Base-by-base conservation (phyloP, 257 asterid species). In the Linderniella brevidens region DNA sequence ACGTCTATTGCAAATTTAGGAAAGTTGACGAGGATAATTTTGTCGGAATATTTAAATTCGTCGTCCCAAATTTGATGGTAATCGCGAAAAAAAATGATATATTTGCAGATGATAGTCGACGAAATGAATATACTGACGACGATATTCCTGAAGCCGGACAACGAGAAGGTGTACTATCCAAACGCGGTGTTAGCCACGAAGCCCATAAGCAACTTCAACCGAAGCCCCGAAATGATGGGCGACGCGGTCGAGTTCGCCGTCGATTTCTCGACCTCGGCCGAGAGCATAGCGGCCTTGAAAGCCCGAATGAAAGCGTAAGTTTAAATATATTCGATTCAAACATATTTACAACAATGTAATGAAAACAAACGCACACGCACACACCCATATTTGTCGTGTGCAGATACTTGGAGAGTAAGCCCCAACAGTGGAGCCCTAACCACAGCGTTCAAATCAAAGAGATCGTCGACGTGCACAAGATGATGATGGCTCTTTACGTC, bases 391-490 rank as follows among this genome's bases (percentile, higher is more conserved):
- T n/a, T n/a, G n/a, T 1, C 37, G 47, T 32, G 4, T 18, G 56
- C 75, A 82, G 94, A 46, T 74, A 76, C 63, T 61, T 82, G 79
- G 92, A 79, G 67, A 72, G 92, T 64, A 76, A 67, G 63, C 80
- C 94, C 47, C 72, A 69, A 19, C 61, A 64, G 3, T 79, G 94
- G 94, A 67, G 62, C 43, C 76, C 94, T 0, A 55, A 20, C 13
- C 78, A 79, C 64, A 69, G 75, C 15, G 60, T 82, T 53, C 78
- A 20, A 36, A 56, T 82, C 35, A 74, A 46, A 48, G 92, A 74
- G 19, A 82, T 79, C 0, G 80, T 76, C 35, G 80, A 79, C 17
- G 75, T 82, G 59, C 64, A 82, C 87, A 79, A 67, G 67, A 55
- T 82, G 65, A 54, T 61, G 10, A 65, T 82, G 77, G 68, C 53